Evolutionary conservation across 257 asterid species (phyloP).

Genomic region (Solanum ossicruentum): DNA sequence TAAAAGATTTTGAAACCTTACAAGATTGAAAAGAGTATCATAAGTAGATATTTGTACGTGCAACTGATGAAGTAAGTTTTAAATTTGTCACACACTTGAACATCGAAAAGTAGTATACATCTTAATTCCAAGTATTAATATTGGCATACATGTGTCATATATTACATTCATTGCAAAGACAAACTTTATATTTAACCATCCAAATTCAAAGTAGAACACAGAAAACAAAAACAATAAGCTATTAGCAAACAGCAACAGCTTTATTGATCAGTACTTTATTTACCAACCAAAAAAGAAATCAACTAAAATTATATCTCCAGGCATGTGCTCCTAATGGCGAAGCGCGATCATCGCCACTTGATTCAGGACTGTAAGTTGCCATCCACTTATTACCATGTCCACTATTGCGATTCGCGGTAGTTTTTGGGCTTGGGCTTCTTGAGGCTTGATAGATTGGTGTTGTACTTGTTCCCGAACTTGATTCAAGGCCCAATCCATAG

Average conservation of each 20-base stretch:
- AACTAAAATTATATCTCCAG: constrained; percentile 39
- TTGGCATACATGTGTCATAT: background rate
- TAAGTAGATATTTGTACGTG: background rate
- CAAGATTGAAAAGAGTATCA: background rate
- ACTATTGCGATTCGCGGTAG: background rate
- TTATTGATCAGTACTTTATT: background rate
- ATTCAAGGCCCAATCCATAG: constrained; percentile 28
- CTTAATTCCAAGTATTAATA: background rate
- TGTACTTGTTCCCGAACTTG: constrained; percentile 52
- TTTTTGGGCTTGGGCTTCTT: constrained; percentile 59
- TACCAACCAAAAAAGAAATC: background rate
- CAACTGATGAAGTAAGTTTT: background rate
- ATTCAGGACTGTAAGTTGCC: constrained; percentile 50
- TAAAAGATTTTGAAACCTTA: background rate
- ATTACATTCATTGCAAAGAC: background rate
- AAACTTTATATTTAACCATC: background rate
- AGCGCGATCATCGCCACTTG: constrained; percentile 54
- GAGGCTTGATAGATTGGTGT: constrained; percentile 29
- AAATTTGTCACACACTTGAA: background rate
- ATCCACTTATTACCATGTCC: constrained; percentile 39
- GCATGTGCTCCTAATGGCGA: constrained; percentile 26
- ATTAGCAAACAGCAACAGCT: background rate
- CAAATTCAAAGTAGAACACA: background rate
- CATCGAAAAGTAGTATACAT: background rate
- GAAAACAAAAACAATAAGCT: background rate